These are phyloP conservation scores for Gossypium schwendimanii DNA, from an alignment of 441 rosid genomes.

Conservation along the genomic window DNA sequence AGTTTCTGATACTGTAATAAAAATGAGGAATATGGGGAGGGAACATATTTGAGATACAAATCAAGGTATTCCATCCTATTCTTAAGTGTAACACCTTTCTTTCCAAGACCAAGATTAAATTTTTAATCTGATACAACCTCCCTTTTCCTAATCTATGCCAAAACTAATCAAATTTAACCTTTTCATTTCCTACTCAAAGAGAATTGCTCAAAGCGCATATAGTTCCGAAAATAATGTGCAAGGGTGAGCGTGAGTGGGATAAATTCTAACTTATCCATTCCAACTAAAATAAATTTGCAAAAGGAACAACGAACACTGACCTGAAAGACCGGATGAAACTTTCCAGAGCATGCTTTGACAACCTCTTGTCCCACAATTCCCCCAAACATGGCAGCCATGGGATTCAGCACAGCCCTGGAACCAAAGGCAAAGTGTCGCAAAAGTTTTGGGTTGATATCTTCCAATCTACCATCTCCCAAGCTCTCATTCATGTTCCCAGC, in stretches of 20 bases:
- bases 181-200: background rate
- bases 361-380: conserved; percentile 98
- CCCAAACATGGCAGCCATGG: conserved; percentile 99
- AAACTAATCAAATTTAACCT: background rate
- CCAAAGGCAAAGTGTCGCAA: conserved; percentile 81
- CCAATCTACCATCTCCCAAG: conserved; percentile 54
- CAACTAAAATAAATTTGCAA: background rate
- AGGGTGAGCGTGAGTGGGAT: background rate
- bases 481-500: conserved; percentile 51
- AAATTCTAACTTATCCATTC: background rate
- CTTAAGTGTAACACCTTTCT: background rate
- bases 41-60: background rate
- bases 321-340: conserved; percentile 94
- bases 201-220: background rate
- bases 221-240: background rate
- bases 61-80: background rate
- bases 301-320: conserved; percentile 27
- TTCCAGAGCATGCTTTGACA: conserved; percentile 97
- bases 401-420: conserved; percentile 89
- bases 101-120: background rate
- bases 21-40: background rate
- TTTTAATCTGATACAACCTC: background rate
- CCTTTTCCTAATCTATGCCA: background rate
- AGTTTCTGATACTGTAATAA: background rate
- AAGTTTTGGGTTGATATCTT: conserved; percentile 58